Conservation (phyloP, 306 rosid species). For the Medicago truncatula region DNA sequence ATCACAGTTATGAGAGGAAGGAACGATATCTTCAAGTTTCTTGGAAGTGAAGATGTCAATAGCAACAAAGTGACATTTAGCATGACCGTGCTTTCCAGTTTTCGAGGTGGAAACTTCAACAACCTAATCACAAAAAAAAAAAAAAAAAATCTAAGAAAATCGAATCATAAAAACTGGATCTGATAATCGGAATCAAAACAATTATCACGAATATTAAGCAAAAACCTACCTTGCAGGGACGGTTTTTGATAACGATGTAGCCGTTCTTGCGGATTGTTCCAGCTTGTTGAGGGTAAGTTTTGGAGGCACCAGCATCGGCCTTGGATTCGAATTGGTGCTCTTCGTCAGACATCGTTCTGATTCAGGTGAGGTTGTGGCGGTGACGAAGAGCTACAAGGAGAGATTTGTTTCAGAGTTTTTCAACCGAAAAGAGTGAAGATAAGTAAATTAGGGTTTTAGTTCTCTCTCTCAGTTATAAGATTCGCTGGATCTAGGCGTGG, state of each 20-base stretch:
- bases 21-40: conserved; percentile 77
- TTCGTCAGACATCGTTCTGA: conserved; percentile 69
- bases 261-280: conserved; percentile 85
- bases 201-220: too few species aligned
- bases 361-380: not conserved
- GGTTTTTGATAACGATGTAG: conserved; percentile 68
- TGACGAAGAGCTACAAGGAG: conserved; percentile 3
- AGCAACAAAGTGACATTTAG: conserved; percentile 76
- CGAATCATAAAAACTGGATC: conserved; percentile 1
- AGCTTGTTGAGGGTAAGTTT: conserved; percentile 82
- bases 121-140: conserved; percentile 29
- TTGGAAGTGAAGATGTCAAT: conserved; percentile 74
- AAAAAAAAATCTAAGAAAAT: not conserved
- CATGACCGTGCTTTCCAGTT: conserved; percentile 56
- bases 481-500: conserved; percentile 16
- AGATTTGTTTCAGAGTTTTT: not conserved
- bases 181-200: not conserved
- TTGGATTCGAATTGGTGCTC: conserved; percentile 83
- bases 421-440: not conserved
- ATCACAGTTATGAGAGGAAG: conserved; percentile 83
- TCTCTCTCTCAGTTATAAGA: not conserved
- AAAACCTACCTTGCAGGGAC: conserved; percentile 69
- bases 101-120: conserved; percentile 55
- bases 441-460: conserved; percentile 39
- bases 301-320: conserved; percentile 83